Evolutionary conservation across 83 land plant species (phyloP).

Genomic region (Thuja plicata): DNA sequence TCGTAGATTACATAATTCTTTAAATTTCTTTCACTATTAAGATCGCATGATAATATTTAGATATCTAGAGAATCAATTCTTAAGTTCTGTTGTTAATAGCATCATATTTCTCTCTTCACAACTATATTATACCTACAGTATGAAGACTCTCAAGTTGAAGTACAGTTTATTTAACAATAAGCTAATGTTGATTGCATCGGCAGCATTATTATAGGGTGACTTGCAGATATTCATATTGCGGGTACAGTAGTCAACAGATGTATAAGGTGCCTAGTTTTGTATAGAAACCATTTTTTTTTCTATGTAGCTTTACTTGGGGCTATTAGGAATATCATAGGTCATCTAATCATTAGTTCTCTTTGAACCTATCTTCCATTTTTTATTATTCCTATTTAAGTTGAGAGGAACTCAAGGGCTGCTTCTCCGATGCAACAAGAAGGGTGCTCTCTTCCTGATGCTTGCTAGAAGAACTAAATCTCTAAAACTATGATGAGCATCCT

Average conservation of each 20-base stretch:
- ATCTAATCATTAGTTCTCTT: background rate
- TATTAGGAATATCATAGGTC: background rate
- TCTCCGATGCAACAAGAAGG: too few relatives aligned
- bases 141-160: background rate
- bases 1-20: too few relatives aligned
- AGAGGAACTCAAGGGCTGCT: background rate
- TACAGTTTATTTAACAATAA: background rate
- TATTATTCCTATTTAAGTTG: background rate
- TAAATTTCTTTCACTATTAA: too few relatives aligned
- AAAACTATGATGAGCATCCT: conserved; percentile 73
- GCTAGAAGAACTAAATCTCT: conserved; percentile 89
- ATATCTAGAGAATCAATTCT: too few relatives aligned
- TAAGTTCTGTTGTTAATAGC: background rate
- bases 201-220: background rate
- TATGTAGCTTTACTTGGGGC: background rate
- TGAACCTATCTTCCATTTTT: background rate
- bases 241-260: background rate
- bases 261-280: background rate
- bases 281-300: background rate
- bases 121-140: background rate
- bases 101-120: background rate
- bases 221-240: background rate
- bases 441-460: conserved; percentile 90
- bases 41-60: too few relatives aligned
- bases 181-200: background rate